These are phyloP conservation scores for Rehmannia glutinosa DNA, from an alignment of 257 asterid species.

Conservation along the genomic window DNA sequence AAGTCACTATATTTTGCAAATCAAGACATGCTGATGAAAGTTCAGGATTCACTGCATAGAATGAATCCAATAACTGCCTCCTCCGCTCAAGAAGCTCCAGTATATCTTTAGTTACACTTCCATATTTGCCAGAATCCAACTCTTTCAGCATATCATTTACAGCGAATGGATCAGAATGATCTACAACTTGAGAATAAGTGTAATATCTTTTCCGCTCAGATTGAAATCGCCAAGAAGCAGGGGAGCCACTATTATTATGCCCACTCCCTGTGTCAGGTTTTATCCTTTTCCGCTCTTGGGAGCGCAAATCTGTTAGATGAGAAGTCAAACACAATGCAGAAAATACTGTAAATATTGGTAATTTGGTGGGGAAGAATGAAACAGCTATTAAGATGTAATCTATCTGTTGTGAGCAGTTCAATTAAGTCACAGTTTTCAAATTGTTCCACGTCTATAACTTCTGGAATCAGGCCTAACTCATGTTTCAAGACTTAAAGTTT, in stretches of 20 bases:
- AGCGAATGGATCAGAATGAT: constrained; percentile 51
- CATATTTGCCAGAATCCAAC: constrained; percentile 60
- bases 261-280: constrained; percentile 33
- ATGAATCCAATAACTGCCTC: constrained; percentile 29
- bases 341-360: neutral
- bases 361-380: no score
- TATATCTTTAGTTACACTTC: constrained; percentile 69
- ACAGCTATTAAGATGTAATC: neutral
- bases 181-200: constrained; percentile 25
- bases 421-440: neutral
- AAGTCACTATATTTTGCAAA: constrained; percentile 26
- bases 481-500: constrained; percentile 2
- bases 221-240: constrained; percentile 50
- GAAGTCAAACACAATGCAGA: constrained; percentile 10
- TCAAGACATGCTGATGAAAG: constrained; percentile 33
- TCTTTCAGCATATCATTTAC: constrained; percentile 30
- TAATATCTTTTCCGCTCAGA: constrained; percentile 28
- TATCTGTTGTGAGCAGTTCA: no score
- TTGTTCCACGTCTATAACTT: neutral
- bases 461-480: neutral
- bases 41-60: constrained; percentile 36
- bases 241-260: constrained; percentile 13
- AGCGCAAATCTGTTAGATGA: constrained; percentile 36
- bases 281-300: constrained; percentile 49
- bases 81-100: constrained; percentile 47